Evolutionary conservation across 176 grass and related monocot genomes (phyloP).

Genomic region (Calamus simplicifolius): DNA sequence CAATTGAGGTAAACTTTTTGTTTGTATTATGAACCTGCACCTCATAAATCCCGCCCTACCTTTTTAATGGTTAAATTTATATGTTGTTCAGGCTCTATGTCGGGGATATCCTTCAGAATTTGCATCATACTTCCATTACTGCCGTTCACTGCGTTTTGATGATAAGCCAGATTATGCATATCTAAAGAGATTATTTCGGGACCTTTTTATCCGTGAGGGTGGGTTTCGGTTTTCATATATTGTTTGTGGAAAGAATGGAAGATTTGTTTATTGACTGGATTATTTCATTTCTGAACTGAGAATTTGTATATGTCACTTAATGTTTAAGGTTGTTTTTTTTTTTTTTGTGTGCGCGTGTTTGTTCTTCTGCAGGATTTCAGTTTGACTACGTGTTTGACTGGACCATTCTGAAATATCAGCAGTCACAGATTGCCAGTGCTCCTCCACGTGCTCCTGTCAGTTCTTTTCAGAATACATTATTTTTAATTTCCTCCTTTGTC

Average conservation of each 20-base stretch:
- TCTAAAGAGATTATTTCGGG: slow-evolving; percentile 87
- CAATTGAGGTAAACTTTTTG: slow-evolving; percentile 58
- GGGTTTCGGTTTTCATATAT: slow-evolving; percentile 15
- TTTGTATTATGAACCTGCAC: not conserved
- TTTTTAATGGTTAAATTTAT: not conserved
- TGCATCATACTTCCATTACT: slow-evolving; percentile 96
- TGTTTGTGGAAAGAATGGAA: not conserved
- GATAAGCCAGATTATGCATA: slow-evolving; percentile 97
- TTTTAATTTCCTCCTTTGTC: not conserved
- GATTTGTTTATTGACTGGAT: too few relatives aligned
- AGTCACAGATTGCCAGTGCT: slow-evolving; percentile 81
- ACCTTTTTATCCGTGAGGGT: slow-evolving; percentile 98
- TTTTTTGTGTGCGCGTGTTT: not conserved
- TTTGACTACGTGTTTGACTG: slow-evolving; percentile 99
- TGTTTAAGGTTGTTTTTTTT: slow-evolving; percentile 5
- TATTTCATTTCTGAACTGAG: too few relatives aligned
- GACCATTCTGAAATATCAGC: slow-evolving; percentile 96
- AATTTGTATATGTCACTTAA: too few relatives aligned
- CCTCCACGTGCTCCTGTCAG: slow-evolving; percentile 60
- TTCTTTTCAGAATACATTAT: not conserved
- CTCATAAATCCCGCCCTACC: not conserved
- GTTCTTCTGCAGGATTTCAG: slow-evolving; percentile 71
- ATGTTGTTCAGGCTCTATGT: slow-evolving; percentile 53
- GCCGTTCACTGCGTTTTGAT: slow-evolving; percentile 79
- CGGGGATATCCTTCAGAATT: slow-evolving; percentile 88